Percentiles rank a stretch among this genome's conserved stretches.
phyloP scores from a whole-genome alignment of 2,329 filamentous ascomycete species.

The Neofusicoccum cordaticola region DNA sequence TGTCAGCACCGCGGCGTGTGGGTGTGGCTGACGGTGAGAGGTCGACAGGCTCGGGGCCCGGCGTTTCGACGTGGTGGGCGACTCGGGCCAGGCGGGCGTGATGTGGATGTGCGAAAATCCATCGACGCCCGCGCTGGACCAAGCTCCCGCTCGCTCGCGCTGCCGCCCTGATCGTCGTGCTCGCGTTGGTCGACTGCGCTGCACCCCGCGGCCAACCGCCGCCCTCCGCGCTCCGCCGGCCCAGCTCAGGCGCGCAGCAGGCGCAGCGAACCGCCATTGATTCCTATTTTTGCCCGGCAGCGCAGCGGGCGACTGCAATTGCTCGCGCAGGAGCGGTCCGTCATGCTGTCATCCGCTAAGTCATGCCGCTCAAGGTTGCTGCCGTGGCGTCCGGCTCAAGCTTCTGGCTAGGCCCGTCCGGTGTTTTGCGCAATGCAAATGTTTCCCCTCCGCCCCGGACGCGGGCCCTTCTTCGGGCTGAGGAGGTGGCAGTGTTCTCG shows the following conservation, averaged over 20 bases:
- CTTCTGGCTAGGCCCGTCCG: slow-evolving; percentile 7
- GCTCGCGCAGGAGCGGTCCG: not conserved
- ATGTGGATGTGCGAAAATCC: slow-evolving; percentile 4
- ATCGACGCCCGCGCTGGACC: not conserved
- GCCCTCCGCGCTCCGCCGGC: too few species aligned
- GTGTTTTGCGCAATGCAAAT: slow-evolving; percentile 6
- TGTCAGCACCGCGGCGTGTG: not conserved
- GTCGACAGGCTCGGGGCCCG: not conserved
- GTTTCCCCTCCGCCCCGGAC: not conserved
- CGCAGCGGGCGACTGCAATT: not conserved
- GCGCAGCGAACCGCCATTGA: not conserved
- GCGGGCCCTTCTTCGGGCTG: not conserved
- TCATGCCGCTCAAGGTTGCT: not conserved
- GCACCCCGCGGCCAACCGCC: not conserved
- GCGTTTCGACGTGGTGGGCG: not conserved
- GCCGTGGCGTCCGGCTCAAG: slow-evolving; percentile 1
- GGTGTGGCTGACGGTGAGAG: not conserved
- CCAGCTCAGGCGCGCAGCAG: not conserved
- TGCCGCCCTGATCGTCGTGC: not conserved
- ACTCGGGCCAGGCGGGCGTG: slow-evolving; percentile 6
- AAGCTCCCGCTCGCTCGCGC: not conserved
- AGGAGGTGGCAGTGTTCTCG: slow-evolving; percentile 15
- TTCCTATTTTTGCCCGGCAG: not conserved
- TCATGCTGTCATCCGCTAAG: not conserved
- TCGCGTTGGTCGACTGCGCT: not conserved